phyloP scores from a whole-genome alignment of 208 protist genomes.

The Polymyxa betae region DNA sequence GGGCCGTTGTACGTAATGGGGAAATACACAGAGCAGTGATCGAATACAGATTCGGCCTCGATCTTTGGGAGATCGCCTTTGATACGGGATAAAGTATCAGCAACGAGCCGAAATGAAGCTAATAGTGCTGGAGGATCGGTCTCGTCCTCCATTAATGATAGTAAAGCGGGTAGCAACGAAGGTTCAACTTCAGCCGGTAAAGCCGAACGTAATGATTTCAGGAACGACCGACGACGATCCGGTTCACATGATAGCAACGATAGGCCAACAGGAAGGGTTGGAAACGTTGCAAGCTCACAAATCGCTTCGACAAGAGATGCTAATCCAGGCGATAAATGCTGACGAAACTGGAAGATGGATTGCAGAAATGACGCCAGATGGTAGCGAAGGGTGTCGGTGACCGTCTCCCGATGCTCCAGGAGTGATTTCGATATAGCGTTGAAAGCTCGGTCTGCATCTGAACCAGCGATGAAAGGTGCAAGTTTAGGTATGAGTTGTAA shows the following conservation, averaged over 20 bases:
- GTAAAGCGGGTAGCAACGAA: neutral
- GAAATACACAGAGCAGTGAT: neutral
- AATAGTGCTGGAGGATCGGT: neutral
- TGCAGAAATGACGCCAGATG: neutral
- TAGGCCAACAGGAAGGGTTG: neutral
- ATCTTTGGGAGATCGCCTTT: neutral
- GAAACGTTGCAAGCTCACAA: neutral
- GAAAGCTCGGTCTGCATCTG: neutral
- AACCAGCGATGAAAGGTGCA: neutral
- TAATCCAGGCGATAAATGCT: neutral
- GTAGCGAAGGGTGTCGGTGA: neutral
- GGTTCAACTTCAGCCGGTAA: neutral
- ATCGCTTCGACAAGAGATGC: neutral
- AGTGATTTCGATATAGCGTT: neutral
- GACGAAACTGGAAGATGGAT: neutral
- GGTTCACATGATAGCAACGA: neutral
- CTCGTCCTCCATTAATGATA: neutral
- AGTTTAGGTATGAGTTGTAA: neutral
- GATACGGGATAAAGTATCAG: neutral
- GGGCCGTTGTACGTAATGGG: neutral
- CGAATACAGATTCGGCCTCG: neutral
- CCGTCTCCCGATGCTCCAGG: neutral
- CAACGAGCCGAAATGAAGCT: neutral
- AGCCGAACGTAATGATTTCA: neutral
- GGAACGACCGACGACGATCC: neutral